Conservation (phyloP, 2,329 filamentous ascomycete genomes). For the Colletotrichum incanum region DNA sequence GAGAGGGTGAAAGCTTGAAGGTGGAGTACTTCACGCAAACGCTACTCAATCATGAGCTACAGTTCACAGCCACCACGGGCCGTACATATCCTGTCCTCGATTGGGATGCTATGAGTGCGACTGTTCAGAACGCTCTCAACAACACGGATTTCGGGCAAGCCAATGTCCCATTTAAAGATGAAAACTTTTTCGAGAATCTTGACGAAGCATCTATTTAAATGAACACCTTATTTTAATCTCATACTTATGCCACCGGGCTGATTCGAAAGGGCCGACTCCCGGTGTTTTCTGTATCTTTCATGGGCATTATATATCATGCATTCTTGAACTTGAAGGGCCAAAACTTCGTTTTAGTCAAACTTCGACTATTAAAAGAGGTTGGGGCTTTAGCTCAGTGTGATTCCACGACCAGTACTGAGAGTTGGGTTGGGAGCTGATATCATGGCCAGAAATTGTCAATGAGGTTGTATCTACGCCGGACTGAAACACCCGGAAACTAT, state of each 20-base stretch:
- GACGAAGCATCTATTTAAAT: constrained; percentile 12
- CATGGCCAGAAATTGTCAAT: background rate
- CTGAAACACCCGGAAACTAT: too few relatives aligned
- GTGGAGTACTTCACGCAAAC: constrained; percentile 53
- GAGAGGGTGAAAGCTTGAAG: constrained; percentile 46
- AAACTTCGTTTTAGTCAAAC: background rate
- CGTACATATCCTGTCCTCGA: constrained; percentile 58
- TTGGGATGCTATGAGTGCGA: constrained; percentile 59
- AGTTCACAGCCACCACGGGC: constrained; percentile 55
- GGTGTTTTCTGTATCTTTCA: background rate
- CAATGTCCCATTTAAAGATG: constrained; percentile 58
- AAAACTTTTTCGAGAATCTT: constrained; percentile 45
- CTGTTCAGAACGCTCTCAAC: constrained; percentile 53
- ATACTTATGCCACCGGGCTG: too few relatives aligned
- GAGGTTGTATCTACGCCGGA: background rate
- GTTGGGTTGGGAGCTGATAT: background rate
- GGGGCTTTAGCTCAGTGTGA: background rate
- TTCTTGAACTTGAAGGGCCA: background rate
- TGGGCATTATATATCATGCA: background rate
- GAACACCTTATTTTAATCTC: background rate
- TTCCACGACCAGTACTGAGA: background rate
- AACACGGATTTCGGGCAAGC: constrained; percentile 59
- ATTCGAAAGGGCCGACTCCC: too few relatives aligned
- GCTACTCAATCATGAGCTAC: constrained; percentile 55
- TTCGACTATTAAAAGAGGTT: background rate